Percentiles rank a stretch among this genome's conserved stretches.
Conservation (phyloP, 768 basidiomycete genomes). For the Lactifluus volemus region DNA sequence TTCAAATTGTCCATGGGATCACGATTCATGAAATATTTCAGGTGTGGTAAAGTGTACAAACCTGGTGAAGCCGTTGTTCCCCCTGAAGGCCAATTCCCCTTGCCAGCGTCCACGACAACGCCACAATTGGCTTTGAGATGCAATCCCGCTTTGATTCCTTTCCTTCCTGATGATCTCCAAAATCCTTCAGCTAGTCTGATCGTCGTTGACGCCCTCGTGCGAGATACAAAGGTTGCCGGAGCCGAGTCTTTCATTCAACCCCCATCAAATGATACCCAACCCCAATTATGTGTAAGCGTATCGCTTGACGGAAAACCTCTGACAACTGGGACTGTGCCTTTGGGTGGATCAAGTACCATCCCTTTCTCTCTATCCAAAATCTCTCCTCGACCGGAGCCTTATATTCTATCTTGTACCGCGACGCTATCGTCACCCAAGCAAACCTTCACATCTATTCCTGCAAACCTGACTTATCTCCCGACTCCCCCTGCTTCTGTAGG, state of each 20-base stretch:
- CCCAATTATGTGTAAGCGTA: conserved; percentile 23
- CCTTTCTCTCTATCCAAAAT: conserved; percentile 28
- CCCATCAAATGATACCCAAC: background rate
- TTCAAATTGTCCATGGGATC: background rate
- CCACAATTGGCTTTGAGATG: conserved; percentile 41
- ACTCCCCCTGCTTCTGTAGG: conserved; percentile 26
- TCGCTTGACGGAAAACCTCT: conserved; percentile 23
- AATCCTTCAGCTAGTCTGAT: conserved; percentile 22
- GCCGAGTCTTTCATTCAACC: conserved; percentile 27
- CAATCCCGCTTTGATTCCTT: conserved; percentile 39
- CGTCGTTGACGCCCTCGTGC: conserved; percentile 34
- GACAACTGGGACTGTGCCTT: background rate
- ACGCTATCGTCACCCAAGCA: conserved; percentile 21
- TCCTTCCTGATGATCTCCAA: conserved; percentile 33
- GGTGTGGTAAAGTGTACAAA: conserved; percentile 47
- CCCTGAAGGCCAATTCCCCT: conserved; percentile 39
- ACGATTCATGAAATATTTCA: background rate
- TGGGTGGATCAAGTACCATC: conserved; percentile 34
- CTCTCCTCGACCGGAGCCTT: conserved; percentile 24
- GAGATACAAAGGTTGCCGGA: conserved; percentile 29
- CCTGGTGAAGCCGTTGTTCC: conserved; percentile 32
- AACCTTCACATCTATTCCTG: conserved; percentile 26
- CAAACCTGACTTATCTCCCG: conserved; percentile 35
- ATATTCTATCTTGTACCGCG: conserved; percentile 31
- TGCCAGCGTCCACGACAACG: conserved; percentile 27